Evolutionary conservation across 495 filamentous ascomycete genomes (phyloP).

Genomic region (Hyaloscypha hepaticicola): DNA sequence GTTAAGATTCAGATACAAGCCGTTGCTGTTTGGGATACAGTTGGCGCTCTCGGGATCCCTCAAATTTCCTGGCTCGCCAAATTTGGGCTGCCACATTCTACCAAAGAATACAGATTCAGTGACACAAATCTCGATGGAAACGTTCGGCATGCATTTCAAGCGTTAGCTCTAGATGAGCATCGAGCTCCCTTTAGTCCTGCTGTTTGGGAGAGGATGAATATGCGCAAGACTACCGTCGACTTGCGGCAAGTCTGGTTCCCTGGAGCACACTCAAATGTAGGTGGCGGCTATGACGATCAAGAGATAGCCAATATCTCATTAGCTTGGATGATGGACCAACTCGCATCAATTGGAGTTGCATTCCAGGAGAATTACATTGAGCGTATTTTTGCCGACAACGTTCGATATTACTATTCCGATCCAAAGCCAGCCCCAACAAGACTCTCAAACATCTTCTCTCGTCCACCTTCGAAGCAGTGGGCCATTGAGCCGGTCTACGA

Average conservation of each 20-base stretch:
- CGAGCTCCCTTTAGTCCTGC: slow-evolving; percentile 63
- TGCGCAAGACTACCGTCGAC: slow-evolving; percentile 17
- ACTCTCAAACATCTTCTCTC: slow-evolving; percentile 18
- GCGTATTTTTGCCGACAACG: slow-evolving; percentile 46
- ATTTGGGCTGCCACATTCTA: slow-evolving; percentile 29
- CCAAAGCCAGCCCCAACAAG: slow-evolving; percentile 15
- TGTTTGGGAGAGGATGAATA: slow-evolving; percentile 55
- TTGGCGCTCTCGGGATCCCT: slow-evolving; percentile 36
- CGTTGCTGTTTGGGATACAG: slow-evolving; percentile 64
- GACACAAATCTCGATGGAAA: slow-evolving; percentile 26
- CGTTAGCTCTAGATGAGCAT: slow-evolving; percentile 70
- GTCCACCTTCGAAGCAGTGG: slow-evolving; percentile 38
- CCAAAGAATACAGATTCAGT: slow-evolving; percentile 30
- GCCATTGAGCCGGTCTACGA: slow-evolving; percentile 46
- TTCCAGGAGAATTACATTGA: slow-evolving; percentile 53
- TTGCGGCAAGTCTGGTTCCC: slow-evolving; percentile 76
- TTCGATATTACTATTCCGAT: slow-evolving; percentile 42
- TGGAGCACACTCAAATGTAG: slow-evolving; percentile 63
- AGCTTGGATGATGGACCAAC: slow-evolving; percentile 74
- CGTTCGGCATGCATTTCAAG: slow-evolving; percentile 71
- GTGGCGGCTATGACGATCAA: slow-evolving; percentile 51
- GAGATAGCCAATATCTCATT: slow-evolving; percentile 64
- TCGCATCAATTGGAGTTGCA: slow-evolving; percentile 59
- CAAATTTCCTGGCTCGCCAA: slow-evolving; percentile 20
- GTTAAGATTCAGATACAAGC: slow-evolving; percentile 41